Percentiles rank a stretch among this genome's conserved stretches.
Conservation (phyloP, 345 rosid species). For the Microcos paniculata region DNA sequence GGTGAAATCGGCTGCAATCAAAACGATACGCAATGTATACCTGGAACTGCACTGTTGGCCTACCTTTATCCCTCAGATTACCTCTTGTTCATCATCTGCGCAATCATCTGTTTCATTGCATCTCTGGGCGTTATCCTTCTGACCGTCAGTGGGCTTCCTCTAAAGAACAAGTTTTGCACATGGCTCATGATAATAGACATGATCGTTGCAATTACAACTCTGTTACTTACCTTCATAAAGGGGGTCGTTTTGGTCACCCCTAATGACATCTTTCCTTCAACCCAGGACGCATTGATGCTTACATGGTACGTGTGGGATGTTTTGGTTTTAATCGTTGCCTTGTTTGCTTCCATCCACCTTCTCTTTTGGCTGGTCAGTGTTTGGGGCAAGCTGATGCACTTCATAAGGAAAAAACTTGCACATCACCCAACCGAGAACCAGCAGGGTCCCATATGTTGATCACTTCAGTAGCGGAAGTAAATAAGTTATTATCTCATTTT, state of each 20-base stretch:
- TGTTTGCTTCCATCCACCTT: not conserved
- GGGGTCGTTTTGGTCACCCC: not conserved
- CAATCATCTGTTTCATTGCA: not conserved
- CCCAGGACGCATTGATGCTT: not conserved
- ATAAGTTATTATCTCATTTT: no score
- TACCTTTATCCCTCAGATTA: not conserved
- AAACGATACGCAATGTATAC: not conserved
- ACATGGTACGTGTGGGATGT: not conserved
- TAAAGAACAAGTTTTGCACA: not conserved
- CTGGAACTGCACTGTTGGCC: not conserved
- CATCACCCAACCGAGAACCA: not conserved
- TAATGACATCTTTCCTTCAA: not conserved
- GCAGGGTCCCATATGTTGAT: not conserved
- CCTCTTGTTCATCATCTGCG: not conserved
- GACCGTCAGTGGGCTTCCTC: not conserved
- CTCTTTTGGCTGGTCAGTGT: not conserved
- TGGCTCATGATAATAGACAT: not conserved
- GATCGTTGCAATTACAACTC: not conserved
- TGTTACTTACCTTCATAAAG: not conserved
- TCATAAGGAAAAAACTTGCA: not conserved
- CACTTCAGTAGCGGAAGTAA: no score
- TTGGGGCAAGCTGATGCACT: not conserved
- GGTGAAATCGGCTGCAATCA: not conserved
- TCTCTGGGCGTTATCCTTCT: not conserved
- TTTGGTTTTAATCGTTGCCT: not conserved